A percentile compares a stretch with the other conserved stretches of the same genome.
Evolutionary conservation across 2,329 filamentous ascomycete species (phyloP).

Genomic region (Furcasterigmium furcatum): DNA sequence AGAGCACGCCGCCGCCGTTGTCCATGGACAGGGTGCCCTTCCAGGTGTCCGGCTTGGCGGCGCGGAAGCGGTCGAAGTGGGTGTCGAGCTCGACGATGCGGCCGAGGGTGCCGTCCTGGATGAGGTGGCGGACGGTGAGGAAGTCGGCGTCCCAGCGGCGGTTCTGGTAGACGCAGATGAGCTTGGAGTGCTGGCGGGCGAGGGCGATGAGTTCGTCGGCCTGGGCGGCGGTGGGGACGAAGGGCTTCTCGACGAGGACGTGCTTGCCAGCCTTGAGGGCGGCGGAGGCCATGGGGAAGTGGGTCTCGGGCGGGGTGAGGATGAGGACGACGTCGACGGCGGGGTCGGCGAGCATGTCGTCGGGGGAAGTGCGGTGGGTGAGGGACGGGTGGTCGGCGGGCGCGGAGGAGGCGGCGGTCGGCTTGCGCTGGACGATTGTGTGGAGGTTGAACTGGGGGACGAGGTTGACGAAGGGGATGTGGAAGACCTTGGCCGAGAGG

Average conservation of each 20-base stretch:
- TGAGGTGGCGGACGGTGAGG: slow-evolving; percentile 61
- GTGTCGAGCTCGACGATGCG: slow-evolving; percentile 75
- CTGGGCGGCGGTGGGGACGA: slow-evolving; percentile 68
- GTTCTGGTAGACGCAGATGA: slow-evolving; percentile 72
- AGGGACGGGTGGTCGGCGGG: slow-evolving; percentile 63
- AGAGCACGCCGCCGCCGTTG: slow-evolving; percentile 65
- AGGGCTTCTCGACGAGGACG: slow-evolving; percentile 80
- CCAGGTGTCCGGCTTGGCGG: slow-evolving; percentile 59
- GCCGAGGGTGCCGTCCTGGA: slow-evolving; percentile 59
- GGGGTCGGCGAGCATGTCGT: slow-evolving; percentile 62
- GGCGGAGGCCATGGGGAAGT: slow-evolving; percentile 62
- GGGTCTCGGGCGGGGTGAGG: slow-evolving; percentile 68
- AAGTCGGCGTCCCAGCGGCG: slow-evolving; percentile 78
- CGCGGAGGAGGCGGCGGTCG: slow-evolving; percentile 66
- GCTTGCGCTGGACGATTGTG: slow-evolving; percentile 72
- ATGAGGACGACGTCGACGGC: slow-evolving; percentile 68
- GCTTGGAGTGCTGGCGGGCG: slow-evolving; percentile 44
- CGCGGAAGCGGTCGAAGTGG: slow-evolving; percentile 74
- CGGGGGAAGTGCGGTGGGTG: slow-evolving; percentile 61
- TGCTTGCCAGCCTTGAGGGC: slow-evolving; percentile 71
- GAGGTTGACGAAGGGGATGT: slow-evolving; percentile 72
- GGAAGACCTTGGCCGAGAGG: slow-evolving; percentile 73
- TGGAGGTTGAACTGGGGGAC: slow-evolving; percentile 65
- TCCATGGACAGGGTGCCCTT: slow-evolving; percentile 58
- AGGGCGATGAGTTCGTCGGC: slow-evolving; percentile 59